phyloP scores from a whole-genome alignment of 768 basidiomycete genomes.

The Panaeolus cyanescens region DNA sequence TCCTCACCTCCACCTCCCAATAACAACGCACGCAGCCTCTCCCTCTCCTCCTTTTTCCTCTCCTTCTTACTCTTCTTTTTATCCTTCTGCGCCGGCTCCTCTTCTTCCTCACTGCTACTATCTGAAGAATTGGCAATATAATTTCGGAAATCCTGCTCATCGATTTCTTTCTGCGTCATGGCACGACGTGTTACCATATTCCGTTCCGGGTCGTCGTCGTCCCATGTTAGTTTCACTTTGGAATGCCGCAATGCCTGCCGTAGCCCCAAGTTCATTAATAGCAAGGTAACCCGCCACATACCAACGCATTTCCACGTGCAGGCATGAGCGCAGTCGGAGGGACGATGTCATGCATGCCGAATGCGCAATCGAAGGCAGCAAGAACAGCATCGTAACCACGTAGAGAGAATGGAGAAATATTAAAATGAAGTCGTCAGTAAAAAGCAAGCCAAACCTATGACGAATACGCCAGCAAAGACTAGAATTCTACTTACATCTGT shows the following conservation, averaged over 20 bases:
- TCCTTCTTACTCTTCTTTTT: constrained; percentile 34
- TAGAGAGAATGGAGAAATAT: not conserved
- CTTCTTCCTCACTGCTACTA: constrained; percentile 55
- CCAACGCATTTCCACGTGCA: not conserved
- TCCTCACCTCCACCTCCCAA: constrained; percentile 64
- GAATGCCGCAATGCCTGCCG: constrained; percentile 92
- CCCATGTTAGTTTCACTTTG: constrained; percentile 98
- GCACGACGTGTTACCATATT: constrained; percentile 75
- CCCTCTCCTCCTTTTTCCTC: constrained; percentile 51
- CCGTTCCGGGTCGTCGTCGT: constrained; percentile 93
- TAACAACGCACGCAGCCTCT: constrained; percentile 75
- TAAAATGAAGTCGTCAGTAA: not conserved
- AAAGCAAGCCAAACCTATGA: not conserved
- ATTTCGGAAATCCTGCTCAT: constrained; percentile 86
- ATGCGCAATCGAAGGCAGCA: not conserved
- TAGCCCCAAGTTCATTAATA: not conserved
- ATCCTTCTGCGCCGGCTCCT: constrained; percentile 21
- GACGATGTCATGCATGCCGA: not conserved
- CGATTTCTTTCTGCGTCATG: constrained; percentile 83
- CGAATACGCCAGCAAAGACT: not conserved
- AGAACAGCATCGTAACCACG: not conserved
- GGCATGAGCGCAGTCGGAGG: not conserved
- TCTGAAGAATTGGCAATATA: constrained; percentile 75
- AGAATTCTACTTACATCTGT: constrained; percentile 86
- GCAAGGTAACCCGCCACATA: not conserved